Conservation (phyloP, 2,329 filamentous ascomycete genomes). For the Cyphellophora attinorum region DNA sequence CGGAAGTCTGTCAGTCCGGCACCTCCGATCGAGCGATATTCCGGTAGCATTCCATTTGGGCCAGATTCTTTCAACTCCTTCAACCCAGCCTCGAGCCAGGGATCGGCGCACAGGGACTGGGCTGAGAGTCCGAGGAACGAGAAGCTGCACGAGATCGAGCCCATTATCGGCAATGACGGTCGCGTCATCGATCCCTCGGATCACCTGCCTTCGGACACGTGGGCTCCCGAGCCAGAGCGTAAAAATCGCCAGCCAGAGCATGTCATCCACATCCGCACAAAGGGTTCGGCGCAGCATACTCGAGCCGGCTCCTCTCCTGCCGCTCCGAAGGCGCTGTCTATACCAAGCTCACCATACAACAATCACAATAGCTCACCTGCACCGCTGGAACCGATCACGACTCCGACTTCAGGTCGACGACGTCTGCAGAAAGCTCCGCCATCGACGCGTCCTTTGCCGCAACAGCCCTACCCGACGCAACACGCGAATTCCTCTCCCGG, state of each 20-base stretch:
- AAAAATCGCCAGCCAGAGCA: conserved; percentile 42
- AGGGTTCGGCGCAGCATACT: conserved; percentile 15
- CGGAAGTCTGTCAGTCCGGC: conserved; percentile 53
- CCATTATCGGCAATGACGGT: conserved; percentile 55
- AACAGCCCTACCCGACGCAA: conserved; percentile 15
- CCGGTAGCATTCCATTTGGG: conserved; percentile 45
- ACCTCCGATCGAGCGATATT: conserved; percentile 31
- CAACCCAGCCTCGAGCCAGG: conserved; percentile 38
- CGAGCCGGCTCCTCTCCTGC: conserved; percentile 14
- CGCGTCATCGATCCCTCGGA: conserved; percentile 58
- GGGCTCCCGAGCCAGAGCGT: conserved; percentile 56
- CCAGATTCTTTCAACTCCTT: conserved; percentile 53
- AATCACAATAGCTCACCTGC: conserved; percentile 1
- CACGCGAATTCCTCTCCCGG: conserved; percentile 15
- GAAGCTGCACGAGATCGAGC: conserved; percentile 30
- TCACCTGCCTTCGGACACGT: conserved; percentile 54
- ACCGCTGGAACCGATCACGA: conserved; percentile 1
- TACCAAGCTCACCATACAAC: no score
- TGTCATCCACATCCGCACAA: conserved; percentile 34
- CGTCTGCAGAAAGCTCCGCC: conserved; percentile 16
- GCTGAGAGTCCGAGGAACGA: conserved; percentile 29
- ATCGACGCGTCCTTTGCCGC: conserved; percentile 11
- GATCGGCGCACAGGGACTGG: conserved; percentile 23
- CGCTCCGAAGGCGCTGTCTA: conserved; percentile 10
- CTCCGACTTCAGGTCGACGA: conserved; percentile 5